These are phyloP conservation scores for Aureobasidium zeae DNA, from an alignment of 2,329 filamentous ascomycete species.

Conservation along the genomic window DNA sequence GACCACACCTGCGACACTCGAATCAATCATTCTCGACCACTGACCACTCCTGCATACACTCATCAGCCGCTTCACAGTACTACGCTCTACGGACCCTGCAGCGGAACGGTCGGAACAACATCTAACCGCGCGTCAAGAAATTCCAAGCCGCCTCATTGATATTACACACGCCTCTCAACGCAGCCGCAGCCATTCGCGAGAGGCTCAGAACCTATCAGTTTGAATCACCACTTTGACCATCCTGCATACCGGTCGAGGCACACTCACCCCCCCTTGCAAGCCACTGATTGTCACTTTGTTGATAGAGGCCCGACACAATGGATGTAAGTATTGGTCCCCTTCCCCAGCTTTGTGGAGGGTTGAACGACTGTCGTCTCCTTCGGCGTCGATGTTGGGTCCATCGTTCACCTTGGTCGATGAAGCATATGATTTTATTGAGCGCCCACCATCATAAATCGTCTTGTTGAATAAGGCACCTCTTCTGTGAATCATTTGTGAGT, in stretches of 20 bases:
- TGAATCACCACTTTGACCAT: conserved; percentile 10
- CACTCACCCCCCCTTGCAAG: conserved; percentile 16
- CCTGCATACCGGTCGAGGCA: conserved; percentile 7
- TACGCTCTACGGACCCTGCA: conserved; percentile 9
- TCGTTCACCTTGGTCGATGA: conserved; percentile 6
- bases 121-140: conserved; percentile 5
- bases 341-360: background rate
- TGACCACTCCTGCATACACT: background rate
- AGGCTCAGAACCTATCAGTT: conserved; percentile 11
- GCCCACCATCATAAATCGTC: no score
- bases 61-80: background rate
- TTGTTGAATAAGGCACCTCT: background rate
- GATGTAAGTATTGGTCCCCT: conserved; percentile 10
- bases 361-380: background rate
- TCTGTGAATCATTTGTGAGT: background rate
- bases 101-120: conserved; percentile 8
- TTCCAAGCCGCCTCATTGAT: conserved; percentile 10
- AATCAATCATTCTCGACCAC: no score
- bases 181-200: background rate
- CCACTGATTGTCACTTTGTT: conserved; percentile 6
- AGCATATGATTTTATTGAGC: background rate
- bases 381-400: conserved; percentile 7
- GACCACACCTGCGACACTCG: background rate
- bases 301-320: conserved; percentile 4
- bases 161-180: background rate